Conservation (phyloP, 441 rosid species). For the Kokia cookei region DNA sequence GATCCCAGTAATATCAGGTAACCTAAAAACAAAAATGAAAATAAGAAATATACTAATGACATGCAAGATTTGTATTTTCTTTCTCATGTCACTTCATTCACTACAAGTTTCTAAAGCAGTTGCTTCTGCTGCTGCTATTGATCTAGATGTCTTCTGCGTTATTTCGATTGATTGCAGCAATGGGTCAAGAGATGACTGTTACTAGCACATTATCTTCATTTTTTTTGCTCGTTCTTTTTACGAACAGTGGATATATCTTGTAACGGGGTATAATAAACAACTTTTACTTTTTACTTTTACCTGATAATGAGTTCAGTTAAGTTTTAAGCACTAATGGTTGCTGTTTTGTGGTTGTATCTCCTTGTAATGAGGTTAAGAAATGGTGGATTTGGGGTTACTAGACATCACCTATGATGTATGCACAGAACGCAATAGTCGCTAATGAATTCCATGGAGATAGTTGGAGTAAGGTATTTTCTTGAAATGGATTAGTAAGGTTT, state of each 20-base stretch:
- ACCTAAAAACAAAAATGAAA: background rate
- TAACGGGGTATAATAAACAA: constrained; percentile 29
- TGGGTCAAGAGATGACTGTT: constrained; percentile 43
- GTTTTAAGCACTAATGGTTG: background rate
- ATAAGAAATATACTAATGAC: background rate
- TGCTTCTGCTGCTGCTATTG: constrained; percentile 30
- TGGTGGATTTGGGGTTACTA: constrained; percentile 84
- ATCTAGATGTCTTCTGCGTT: constrained; percentile 62
- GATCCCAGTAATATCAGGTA: constrained; percentile 50
- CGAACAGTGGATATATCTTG: constrained; percentile 44
- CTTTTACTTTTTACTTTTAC: background rate
- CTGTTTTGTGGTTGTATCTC: background rate
- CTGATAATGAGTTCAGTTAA: background rate
- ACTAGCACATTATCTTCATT: constrained; percentile 51
- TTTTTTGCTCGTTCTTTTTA: constrained; percentile 29
- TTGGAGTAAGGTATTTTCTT: constrained; percentile 49
- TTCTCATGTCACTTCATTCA: background rate
- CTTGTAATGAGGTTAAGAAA: constrained; percentile 35
- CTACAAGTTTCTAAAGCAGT: constrained; percentile 42
- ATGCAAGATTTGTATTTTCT: background rate
- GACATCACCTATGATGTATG: constrained; percentile 76
- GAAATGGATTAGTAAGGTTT: background rate
- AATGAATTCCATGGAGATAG: constrained; percentile 67
- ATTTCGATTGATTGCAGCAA: constrained; percentile 46
- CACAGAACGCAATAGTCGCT: constrained; percentile 46